Percentiles rank a stretch among this genome's conserved stretches.
Evolutionary conservation across 2,329 filamentous ascomycete species (phyloP).

Genomic region (Calonectria pseudoreteaudii): DNA sequence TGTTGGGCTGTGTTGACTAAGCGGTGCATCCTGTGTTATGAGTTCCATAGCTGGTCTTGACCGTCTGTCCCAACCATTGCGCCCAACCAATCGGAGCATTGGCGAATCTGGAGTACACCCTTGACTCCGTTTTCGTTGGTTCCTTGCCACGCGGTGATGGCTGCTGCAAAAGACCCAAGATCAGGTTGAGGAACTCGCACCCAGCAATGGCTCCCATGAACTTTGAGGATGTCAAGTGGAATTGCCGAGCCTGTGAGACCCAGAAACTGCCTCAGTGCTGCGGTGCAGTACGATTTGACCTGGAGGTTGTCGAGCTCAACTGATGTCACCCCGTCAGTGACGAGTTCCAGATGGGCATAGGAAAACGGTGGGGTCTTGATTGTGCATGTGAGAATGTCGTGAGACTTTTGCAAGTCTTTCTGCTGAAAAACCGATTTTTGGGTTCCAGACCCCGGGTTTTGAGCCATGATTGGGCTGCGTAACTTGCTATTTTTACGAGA

Average conservation of each 20-base stretch:
- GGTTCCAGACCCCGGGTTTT: slow-evolving; percentile 29
- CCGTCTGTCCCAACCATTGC: slow-evolving; percentile 64
- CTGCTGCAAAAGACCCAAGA: slow-evolving; percentile 70
- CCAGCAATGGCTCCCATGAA: slow-evolving; percentile 69
- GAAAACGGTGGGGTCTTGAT: slow-evolving; percentile 65
- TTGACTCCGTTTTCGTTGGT: slow-evolving; percentile 54
- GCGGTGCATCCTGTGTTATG: slow-evolving; percentile 42
- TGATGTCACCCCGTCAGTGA: slow-evolving; percentile 44
- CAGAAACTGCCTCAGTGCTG: slow-evolving; percentile 76
- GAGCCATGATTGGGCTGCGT: slow-evolving; percentile 32
- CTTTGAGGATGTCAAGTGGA: slow-evolving; percentile 76
- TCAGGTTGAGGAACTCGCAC: slow-evolving; percentile 73
- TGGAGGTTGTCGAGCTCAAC: slow-evolving; percentile 70
- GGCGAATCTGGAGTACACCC: slow-evolving; percentile 65
- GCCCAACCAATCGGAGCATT: slow-evolving; percentile 74
- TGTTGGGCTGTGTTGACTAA: slow-evolving; percentile 22
- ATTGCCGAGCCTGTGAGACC: slow-evolving; percentile 76
- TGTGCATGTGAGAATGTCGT: slow-evolving; percentile 64
- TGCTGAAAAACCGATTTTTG: slow-evolving; percentile 46
- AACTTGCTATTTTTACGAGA: neutral
- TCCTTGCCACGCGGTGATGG: slow-evolving; percentile 74
- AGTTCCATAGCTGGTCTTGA: slow-evolving; percentile 60
- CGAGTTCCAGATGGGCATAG: slow-evolving; percentile 67
- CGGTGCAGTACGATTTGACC: slow-evolving; percentile 70
- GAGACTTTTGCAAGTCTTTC: slow-evolving; percentile 52